These are phyloP conservation scores for Sanghuangporus sanghuang DNA, from an alignment of 1,284 basidiomycete genomes.

Conservation along the genomic window DNA sequence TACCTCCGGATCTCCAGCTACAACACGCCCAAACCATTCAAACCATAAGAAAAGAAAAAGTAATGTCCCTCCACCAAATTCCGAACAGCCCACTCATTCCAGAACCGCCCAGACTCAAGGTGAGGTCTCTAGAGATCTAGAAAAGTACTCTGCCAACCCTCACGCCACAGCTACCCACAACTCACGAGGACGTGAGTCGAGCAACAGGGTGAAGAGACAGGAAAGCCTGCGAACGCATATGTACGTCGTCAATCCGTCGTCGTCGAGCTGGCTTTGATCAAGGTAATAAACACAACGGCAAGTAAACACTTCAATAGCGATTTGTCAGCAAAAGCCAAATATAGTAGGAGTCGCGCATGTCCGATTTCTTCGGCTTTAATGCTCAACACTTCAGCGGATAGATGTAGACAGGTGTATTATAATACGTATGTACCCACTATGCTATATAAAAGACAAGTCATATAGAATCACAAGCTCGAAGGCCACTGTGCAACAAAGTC, in stretches of 20 bases:
- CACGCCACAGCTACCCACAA: conserved; percentile 30
- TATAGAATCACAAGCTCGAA: neutral
- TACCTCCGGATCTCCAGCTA: no score
- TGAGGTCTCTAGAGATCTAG: conserved; percentile 34
- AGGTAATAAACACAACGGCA: no score
- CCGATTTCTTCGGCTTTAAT: neutral
- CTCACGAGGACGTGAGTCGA: conserved; percentile 17
- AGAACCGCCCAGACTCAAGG: conserved; percentile 75
- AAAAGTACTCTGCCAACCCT: conserved; percentile 56
- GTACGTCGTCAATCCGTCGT: no score
- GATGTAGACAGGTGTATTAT: neutral
- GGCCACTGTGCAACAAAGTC: conserved; percentile 3
- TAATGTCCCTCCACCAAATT: conserved; percentile 73
- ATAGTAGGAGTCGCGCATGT: neutral
- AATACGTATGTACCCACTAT: conserved; percentile 3
- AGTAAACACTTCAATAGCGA: no score
- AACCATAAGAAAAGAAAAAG: neutral
- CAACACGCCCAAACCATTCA: neutral
- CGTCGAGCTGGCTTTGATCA: no score
- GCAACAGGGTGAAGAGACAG: neutral
- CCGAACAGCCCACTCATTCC: conserved; percentile 53
- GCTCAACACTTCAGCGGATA: neutral
- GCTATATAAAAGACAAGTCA: neutral
- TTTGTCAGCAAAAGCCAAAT: neutral
- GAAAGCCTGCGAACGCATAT: no score